Percentiles rank a stretch among this genome's conserved stretches.
These are phyloP conservation scores for Cystobasidium tubakii DNA, from an alignment of 768 basidiomycete species.

Conservation along the genomic window DNA sequence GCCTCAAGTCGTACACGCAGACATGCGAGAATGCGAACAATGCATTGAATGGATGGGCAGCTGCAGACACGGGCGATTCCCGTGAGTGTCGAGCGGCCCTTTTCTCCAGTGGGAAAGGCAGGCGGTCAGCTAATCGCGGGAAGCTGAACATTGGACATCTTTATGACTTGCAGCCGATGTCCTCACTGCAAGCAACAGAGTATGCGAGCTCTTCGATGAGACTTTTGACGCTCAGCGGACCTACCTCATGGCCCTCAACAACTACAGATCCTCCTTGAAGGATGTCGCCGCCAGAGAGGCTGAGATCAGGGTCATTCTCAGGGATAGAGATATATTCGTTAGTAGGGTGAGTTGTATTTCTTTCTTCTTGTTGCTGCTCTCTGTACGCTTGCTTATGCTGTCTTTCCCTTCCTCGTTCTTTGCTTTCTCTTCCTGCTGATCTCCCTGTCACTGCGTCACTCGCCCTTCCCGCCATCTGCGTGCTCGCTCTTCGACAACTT, in stretches of 20 bases:
- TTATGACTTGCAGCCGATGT: conserved; percentile 15
- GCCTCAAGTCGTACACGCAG: conserved; percentile 27
- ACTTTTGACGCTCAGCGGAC: conserved; percentile 41
- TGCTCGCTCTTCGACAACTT: background rate
- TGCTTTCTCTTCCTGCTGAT: background rate
- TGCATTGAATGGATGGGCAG: conserved; percentile 35
- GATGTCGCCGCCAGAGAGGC: conserved; percentile 45
- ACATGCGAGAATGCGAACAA: conserved; percentile 32
- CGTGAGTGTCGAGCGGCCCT: background rate
- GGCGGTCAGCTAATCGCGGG: background rate
- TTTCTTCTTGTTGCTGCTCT: background rate
- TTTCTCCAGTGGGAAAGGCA: too few relatives aligned
- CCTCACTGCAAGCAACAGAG: conserved; percentile 31
- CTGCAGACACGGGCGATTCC: conserved; percentile 29
- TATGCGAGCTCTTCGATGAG: conserved; percentile 36
- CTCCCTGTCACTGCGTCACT: conserved; percentile 1
- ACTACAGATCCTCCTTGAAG: conserved; percentile 44
- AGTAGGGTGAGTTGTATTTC: conserved; percentile 36
- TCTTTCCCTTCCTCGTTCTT: background rate
- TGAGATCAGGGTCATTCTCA: conserved; percentile 42
- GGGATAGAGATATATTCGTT: conserved; percentile 47
- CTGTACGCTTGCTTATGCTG: background rate
- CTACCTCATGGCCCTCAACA: conserved; percentile 41
- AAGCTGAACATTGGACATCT: background rate
- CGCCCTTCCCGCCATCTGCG: background rate